A percentile compares a stretch with the other conserved stretches of the same genome.
phyloP scores from a whole-genome alignment of 768 basidiomycete genomes.

The Tylopilus vinaceipallidus region DNA sequence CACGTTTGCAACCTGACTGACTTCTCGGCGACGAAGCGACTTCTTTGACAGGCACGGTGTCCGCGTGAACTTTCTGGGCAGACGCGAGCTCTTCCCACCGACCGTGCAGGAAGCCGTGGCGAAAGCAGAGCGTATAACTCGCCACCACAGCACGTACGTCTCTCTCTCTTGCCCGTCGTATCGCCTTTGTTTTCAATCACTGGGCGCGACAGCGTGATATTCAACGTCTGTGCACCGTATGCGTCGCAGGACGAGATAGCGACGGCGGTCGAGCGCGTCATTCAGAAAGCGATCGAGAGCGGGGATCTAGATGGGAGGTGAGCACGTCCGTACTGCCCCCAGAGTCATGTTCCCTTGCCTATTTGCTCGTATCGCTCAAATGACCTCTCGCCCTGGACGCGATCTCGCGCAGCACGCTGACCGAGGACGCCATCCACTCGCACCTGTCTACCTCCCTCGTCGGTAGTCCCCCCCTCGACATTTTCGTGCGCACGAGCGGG shows the following conservation, averaged over 20 bases:
- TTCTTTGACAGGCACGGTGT: constrained; percentile 82
- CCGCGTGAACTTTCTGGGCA: constrained; percentile 82
- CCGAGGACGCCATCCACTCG: constrained; percentile 64
- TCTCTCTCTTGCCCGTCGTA: not conserved
- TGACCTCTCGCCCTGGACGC: not conserved
- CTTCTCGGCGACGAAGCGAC: constrained; percentile 56
- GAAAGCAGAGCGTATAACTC: constrained; percentile 76
- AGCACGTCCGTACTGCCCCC: not conserved
- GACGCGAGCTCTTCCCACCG: constrained; percentile 71
- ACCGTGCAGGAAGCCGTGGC: constrained; percentile 64
- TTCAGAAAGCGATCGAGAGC: constrained; percentile 34
- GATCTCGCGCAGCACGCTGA: constrained; percentile 45
- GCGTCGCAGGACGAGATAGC: constrained; percentile 90
- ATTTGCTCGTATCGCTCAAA: constrained; percentile 6
- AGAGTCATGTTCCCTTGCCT: not conserved
- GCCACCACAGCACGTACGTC: constrained; percentile 62
- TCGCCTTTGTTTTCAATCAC: not conserved
- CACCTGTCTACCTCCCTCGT: constrained; percentile 63
- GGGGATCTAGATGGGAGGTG: constrained; percentile 30
- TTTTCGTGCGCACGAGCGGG: constrained; percentile 89
- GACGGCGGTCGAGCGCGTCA: constrained; percentile 53
- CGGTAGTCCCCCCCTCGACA: constrained; percentile 82
- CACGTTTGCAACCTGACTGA: too few relatives aligned
- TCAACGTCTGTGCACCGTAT: constrained; percentile 94
- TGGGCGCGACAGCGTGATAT: constrained; percentile 60